These are phyloP conservation scores for Boechera divaricarpa DNA, from an alignment of 345 rosid species.

Conservation along the genomic window DNA sequence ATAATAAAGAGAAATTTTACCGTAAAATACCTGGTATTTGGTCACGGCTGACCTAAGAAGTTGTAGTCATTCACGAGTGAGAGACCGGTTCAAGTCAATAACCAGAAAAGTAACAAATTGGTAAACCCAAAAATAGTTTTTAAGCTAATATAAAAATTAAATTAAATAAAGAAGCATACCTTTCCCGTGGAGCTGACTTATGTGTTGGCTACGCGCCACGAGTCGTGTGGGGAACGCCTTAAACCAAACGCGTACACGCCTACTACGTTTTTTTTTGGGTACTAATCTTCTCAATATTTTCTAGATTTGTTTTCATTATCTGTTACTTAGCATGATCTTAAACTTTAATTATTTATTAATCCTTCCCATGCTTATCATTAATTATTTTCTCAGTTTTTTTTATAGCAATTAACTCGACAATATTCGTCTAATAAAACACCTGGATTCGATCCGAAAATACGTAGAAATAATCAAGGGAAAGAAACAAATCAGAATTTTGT, in stretches of 20 bases:
- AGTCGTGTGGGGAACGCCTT: slow-evolving; percentile 48
- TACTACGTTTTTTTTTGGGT: slow-evolving; percentile 32
- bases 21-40: slow-evolving; percentile 29
- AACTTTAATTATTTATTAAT: slow-evolving; percentile 13
- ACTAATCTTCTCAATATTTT: slow-evolving; percentile 34
- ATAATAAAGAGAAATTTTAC: not conserved
- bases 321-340: slow-evolving; percentile 6
- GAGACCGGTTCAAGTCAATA: slow-evolving; percentile 49
- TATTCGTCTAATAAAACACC: slow-evolving; percentile 2
- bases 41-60: slow-evolving; percentile 37
- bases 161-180: slow-evolving; percentile 33
- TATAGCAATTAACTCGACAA: not conserved
- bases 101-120: slow-evolving; percentile 36
- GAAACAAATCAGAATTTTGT: not conserved
- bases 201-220: slow-evolving; percentile 48
- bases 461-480: not conserved
- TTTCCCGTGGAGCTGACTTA: slow-evolving; percentile 48
- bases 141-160: slow-evolving; percentile 10
- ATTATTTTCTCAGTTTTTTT: not conserved
- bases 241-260: slow-evolving; percentile 48
- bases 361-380: not conserved
- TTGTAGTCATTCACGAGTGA: slow-evolving; percentile 37
- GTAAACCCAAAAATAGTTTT: slow-evolving; percentile 30
- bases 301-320: not conserved
- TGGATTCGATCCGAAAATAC: slow-evolving; percentile 1